Percentiles rank a stretch among this genome's conserved stretches.
Conservation (phyloP, 106 monocot species). For the Gastrodia elata region DNA sequence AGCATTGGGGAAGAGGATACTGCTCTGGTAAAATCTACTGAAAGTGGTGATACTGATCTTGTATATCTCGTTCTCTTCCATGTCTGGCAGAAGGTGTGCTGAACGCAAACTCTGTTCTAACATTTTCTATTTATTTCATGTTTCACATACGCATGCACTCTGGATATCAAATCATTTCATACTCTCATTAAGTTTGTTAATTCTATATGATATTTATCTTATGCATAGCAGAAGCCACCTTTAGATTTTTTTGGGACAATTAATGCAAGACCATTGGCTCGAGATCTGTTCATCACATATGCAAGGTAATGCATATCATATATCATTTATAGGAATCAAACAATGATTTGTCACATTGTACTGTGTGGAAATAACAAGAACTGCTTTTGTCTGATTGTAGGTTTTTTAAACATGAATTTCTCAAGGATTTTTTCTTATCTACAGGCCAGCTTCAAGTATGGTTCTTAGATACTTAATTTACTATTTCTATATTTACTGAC, state of each 20-base stretch:
- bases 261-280: constrained; percentile 81
- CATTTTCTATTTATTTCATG: not conserved
- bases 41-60: constrained; percentile 97
- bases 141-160: not conserved
- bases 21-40: constrained; percentile 70
- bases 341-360: not conserved
- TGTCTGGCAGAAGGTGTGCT: constrained; percentile 79
- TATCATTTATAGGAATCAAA: not conserved
- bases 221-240: constrained; percentile 40
- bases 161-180: not conserved
- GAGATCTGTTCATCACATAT: constrained; percentile 86
- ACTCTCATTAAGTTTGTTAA: not conserved
- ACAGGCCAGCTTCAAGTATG: constrained; percentile 76
- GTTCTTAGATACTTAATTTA: constrained; percentile 9
- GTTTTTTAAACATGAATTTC: constrained; percentile 66
- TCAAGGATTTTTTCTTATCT: constrained; percentile 92
- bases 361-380: not conserved
- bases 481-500: too few species aligned
- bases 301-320: constrained; percentile 40
- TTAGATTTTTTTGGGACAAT: constrained; percentile 82
- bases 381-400: constrained; percentile 27
- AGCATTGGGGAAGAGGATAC: constrained; percentile 90
- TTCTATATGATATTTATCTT: not conserved
- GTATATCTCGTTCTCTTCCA: constrained; percentile 95
- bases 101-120: not conserved